These are phyloP conservation scores for Pyrenochaeta sp. DNA, from an alignment of 2,329 filamentous ascomycete genomes.

Conservation along the genomic window DNA sequence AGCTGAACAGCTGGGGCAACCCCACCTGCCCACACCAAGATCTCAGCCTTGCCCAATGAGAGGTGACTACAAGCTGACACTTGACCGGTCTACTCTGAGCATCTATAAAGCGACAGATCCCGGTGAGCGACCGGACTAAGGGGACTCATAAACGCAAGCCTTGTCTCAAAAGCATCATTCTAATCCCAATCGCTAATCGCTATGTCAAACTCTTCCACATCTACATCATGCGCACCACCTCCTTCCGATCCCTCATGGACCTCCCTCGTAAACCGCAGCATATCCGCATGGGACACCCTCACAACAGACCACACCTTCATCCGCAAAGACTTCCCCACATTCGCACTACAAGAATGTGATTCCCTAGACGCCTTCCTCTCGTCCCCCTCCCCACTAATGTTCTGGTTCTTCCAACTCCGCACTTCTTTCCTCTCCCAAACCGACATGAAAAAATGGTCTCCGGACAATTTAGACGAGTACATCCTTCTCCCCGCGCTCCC, in stretches of 20 bases:
- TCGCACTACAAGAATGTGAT: neutral
- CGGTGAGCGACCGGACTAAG: too few species aligned
- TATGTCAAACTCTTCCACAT: neutral
- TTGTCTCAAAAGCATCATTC: too few species aligned
- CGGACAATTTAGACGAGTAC: slow-evolving; percentile 26
- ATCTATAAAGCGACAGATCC: neutral
- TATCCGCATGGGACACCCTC: slow-evolving; percentile 15
- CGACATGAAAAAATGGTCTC: slow-evolving; percentile 17
- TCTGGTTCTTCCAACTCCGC: slow-evolving; percentile 26
- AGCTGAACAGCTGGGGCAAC: too few species aligned
- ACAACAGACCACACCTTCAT: slow-evolving; percentile 1
- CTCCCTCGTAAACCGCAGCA: slow-evolving; percentile 19
- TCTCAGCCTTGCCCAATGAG: neutral
- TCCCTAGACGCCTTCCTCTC: neutral
- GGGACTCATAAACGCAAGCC: too few species aligned
- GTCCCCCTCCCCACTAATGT: slow-evolving; percentile 1
- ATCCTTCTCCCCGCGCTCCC: slow-evolving; percentile 27
- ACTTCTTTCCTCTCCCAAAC: slow-evolving; percentile 21
- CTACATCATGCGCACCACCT: slow-evolving; percentile 3
- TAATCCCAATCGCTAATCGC: neutral
- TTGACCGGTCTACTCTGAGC: neutral
- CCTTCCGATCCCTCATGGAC: slow-evolving; percentile 13
- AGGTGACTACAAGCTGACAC: neutral
- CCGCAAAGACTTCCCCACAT: neutral
- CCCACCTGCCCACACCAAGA: too few species aligned